Conservation (phyloP, 2,329 filamentous ascomycete genomes). For the Dendryphion nanum region DNA sequence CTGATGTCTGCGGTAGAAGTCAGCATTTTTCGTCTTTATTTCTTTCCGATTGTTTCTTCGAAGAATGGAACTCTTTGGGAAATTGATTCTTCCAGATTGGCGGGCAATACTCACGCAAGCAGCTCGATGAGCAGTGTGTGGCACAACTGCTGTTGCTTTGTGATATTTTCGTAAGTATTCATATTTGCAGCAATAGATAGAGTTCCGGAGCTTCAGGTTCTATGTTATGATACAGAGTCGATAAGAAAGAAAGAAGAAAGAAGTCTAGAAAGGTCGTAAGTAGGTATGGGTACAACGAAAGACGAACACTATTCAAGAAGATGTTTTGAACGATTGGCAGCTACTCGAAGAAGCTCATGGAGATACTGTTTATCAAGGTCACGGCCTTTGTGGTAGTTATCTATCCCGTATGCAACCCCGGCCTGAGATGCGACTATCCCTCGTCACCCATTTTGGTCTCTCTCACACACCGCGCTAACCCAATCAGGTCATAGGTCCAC, state of each 20-base stretch:
- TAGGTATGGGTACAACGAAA: not conserved
- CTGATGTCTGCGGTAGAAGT: conserved; percentile 8
- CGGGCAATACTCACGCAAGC: conserved; percentile 9
- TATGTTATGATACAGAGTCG: not conserved
- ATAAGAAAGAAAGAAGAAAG: not conserved
- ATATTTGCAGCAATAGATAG: conserved; percentile 2
- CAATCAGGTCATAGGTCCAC: not conserved
- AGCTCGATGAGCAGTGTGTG: conserved; percentile 13
- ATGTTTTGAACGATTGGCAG: not conserved
- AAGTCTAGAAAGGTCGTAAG: not conserved
- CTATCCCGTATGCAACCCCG: not conserved
- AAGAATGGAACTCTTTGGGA: no score
- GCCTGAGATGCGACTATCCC: no score
- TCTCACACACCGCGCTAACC: conserved; percentile 1
- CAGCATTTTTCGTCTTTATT: no score
- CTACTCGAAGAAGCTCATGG: not conserved
- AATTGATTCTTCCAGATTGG: no score
- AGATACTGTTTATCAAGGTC: no score
- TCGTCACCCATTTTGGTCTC: no score
- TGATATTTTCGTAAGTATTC: conserved; percentile 8
- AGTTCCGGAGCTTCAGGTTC: not conserved
- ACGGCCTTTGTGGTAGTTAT: not conserved
- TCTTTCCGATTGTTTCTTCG: no score
- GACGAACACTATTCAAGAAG: not conserved
- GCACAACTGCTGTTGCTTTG: conserved; percentile 10